These are phyloP conservation scores for Neurospora crassa DNA, from an alignment of 2,329 filamentous ascomycete species.

Conservation along the genomic window DNA sequence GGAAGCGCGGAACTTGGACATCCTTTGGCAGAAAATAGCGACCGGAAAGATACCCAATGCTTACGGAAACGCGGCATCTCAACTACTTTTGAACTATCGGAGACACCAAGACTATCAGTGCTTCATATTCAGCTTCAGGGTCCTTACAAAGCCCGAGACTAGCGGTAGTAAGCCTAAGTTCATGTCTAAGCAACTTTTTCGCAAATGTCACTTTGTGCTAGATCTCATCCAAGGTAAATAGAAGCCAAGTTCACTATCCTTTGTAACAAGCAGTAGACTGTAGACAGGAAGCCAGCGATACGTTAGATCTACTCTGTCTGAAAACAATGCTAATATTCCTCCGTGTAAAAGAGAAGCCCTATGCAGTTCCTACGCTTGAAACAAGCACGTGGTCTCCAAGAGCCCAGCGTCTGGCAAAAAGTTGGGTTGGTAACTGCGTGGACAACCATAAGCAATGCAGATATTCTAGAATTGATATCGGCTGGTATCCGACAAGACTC, in stretches of 20 bases:
- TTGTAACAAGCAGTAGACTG: neutral
- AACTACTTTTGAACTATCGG: neutral
- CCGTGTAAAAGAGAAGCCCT: neutral
- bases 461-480: too few relatives aligned
- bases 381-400: neutral
- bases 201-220: neutral
- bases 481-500: neutral
- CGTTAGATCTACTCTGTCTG: too few relatives aligned
- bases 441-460: neutral
- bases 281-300: neutral
- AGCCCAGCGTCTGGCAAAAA: neutral
- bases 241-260: neutral
- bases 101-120: neutral
- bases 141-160: neutral
- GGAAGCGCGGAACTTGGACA: fast-evolving
- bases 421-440: neutral
- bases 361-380: neutral
- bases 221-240: neutral
- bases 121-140: neutral
- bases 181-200: too few relatives aligned
- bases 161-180: fast-evolving
- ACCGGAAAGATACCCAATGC: neutral
- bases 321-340: neutral
- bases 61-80: neutral
- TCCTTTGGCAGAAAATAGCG: neutral